Evolutionary conservation across 306 rosid genomes (phyloP), one percentile per base, ranked within the genome.

Genomic region (Sophora flavescens): DNA sequence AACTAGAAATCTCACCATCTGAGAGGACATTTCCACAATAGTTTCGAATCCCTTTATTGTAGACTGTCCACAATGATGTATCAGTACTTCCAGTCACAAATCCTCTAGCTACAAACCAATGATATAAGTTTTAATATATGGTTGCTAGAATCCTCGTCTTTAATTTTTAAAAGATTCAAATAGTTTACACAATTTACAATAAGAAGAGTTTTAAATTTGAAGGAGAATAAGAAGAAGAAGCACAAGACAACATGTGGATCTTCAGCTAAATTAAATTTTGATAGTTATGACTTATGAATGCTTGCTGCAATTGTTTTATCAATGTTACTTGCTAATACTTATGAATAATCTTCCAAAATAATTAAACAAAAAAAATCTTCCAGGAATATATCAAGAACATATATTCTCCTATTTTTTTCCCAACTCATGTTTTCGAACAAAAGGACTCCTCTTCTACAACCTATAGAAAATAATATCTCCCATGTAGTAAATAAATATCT

Each of bases 31-130:
- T 95, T 84, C 96, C 92, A 79, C 99, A 95, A 68, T 95, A 95
- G 76, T 87, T 89, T 13, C 96, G 88, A 69, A 74, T 74, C 39
- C 99, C 97, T 6, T 86, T 91, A 16, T 87, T 83, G 87, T 95
- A 95, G 78, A 92, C 93, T 5, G 96, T 95, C 99, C 99, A 95
- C 78, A 95, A 78, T 15, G 97, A 92, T 7, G 99, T 95, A 82
- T 95, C 99, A 0, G 99, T 95, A 68, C 97, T 95, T 84, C 99
- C 99, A n/a, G 99, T 95, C 76, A 95, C 92, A 84, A 63, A 95
- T 30, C 99, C 97, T 89, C 99, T 88, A 72, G 85, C 99, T 92
- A 78, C 79, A 88, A 75, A 74, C 59, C 28, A 77, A 73, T 1
- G 78, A 45, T 39, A 58, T 18, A 61, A 36, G 68, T 76, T 59